Evolutionary conservation across 192 early-diverging fungal genomes (phyloP).

Genomic region (Backusella morwellensis): DNA sequence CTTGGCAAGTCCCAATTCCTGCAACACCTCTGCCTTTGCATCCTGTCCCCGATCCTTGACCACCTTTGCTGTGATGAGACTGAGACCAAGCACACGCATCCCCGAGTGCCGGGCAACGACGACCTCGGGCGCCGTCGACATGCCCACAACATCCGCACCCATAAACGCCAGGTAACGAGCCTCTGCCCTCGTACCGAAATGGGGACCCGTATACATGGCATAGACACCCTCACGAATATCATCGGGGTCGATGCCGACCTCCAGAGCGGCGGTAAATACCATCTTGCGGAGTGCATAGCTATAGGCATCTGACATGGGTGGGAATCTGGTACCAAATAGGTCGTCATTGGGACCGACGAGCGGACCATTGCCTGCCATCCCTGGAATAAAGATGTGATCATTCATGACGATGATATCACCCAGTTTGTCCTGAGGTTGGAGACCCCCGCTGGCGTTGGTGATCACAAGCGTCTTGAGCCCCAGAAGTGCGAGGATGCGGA

Average conservation of each 20-base stretch:
- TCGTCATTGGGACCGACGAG: conserved; percentile 83
- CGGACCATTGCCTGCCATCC: conserved; percentile 71
- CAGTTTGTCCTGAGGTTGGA: conserved; percentile 73
- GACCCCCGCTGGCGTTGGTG: conserved; percentile 81
- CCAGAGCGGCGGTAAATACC: conserved; percentile 60
- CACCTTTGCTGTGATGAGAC: conserved; percentile 77
- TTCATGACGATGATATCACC: conserved; percentile 82
- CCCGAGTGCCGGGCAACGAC: conserved; percentile 84
- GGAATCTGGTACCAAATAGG: conserved; percentile 84
- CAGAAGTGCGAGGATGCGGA: conserved; percentile 84
- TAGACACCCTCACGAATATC: conserved; percentile 80
- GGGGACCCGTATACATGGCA: conserved; percentile 79
- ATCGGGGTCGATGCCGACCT: conserved; percentile 39
- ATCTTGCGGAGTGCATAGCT: conserved; percentile 70
- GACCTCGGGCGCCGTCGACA: conserved; percentile 89
- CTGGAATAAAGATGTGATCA: conserved; percentile 79
- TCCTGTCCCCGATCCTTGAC: conserved; percentile 39
- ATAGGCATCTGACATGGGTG: conserved; percentile 84
- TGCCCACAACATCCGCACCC: conserved; percentile 85
- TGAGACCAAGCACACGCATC: conserved; percentile 74
- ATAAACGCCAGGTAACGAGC: conserved; percentile 62
- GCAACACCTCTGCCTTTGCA: conserved; percentile 36
- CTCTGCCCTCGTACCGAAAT: conserved; percentile 86
- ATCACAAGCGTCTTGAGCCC: conserved; percentile 77
- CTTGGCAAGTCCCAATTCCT: conserved; percentile 11